Percentiles rank a stretch among this genome's conserved stretches.
phyloP scores from a whole-genome alignment of 2,329 filamentous ascomycete genomes.

The Aspergillus sergii region DNA sequence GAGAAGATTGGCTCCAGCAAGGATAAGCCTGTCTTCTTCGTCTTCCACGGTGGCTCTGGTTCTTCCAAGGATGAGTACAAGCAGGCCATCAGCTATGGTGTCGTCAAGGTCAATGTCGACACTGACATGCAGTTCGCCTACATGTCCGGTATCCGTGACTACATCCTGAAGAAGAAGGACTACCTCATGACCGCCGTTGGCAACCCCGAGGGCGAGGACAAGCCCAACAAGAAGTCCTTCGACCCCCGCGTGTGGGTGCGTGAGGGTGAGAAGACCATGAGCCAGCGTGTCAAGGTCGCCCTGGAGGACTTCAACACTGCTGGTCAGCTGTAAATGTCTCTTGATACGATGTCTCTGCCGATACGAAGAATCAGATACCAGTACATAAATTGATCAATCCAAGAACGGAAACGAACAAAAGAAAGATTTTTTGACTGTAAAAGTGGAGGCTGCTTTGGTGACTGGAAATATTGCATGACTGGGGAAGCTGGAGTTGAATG shows the following conservation, averaged over 20 bases:
- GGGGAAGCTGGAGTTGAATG: conserved; percentile 8
- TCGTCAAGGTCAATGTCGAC: conserved; percentile 99
- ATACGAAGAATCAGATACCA: conserved; percentile 24
- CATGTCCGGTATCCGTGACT: conserved; percentile 89
- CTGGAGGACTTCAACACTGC: conserved; percentile 91
- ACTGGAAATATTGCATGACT: conserved; percentile 3
- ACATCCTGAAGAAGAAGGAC: conserved; percentile 90
- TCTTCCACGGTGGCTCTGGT: conserved; percentile 98
- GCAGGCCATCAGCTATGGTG: conserved; percentile 86
- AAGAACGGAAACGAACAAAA: conserved; percentile 2
- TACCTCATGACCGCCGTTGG: conserved; percentile 86
- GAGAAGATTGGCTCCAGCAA: conserved; percentile 72
- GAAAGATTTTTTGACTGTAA: conserved; percentile 7
- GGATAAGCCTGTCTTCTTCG: conserved; percentile 95
- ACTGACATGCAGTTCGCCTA: conserved; percentile 98
- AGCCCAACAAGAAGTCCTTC: conserved; percentile 99
- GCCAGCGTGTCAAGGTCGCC: conserved; percentile 73
- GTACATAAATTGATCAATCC: conserved; percentile 22
- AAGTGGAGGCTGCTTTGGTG: background rate
- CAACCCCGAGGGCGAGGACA: conserved; percentile 93
- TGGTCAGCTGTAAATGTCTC: conserved; percentile 66
- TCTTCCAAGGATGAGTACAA: conserved; percentile 88
- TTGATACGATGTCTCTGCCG: conserved; percentile 18
- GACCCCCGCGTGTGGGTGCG: conserved; percentile 93
- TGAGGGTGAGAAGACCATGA: conserved; percentile 94